A percentile compares a stretch with the other conserved stretches of the same genome.
phyloP scores from a whole-genome alignment of 306 rosid species.

The Canavalia gladiata region DNA sequence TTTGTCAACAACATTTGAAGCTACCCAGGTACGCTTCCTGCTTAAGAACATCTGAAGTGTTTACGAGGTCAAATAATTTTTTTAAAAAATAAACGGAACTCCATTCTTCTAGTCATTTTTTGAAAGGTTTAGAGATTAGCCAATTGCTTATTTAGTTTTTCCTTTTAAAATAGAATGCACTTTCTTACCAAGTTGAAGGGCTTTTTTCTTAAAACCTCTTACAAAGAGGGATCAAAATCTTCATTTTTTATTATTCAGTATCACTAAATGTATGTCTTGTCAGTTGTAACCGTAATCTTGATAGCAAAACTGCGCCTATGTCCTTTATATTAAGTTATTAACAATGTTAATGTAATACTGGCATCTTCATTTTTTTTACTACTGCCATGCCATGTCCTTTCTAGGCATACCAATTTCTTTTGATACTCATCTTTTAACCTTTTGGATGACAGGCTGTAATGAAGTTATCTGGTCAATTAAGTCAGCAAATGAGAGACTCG shows the following conservation, averaged over 20 bases:
- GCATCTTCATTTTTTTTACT: conserved; percentile 1
- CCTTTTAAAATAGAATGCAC: not conserved
- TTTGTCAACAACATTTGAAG: conserved; percentile 90
- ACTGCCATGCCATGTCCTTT: conserved; percentile 24
- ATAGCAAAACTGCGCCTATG: not conserved
- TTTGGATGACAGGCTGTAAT: conserved; percentile 65
- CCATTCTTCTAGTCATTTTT: not conserved
- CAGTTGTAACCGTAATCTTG: conserved; percentile 25
- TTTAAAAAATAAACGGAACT: not conserved
- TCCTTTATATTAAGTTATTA: not conserved
- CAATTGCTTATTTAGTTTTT: conserved; percentile 13
- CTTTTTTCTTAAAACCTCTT: not conserved
- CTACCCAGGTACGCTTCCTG: conserved; percentile 69
- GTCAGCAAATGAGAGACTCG: conserved; percentile 71
- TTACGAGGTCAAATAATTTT: not conserved
- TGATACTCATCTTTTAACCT: conserved; percentile 35
- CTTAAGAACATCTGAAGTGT: not conserved
- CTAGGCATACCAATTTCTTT: conserved; percentile 16
- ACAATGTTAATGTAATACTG: not conserved
- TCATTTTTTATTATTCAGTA: conserved; percentile 10
- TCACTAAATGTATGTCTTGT: not conserved
- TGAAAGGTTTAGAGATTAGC: not conserved
- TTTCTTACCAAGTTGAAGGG: conserved; percentile 14
- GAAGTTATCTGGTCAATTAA: conserved; percentile 64
- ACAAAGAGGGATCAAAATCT: not conserved